phyloP scores from a whole-genome alignment of 176 grass and related monocot genomes.

The Zea luxurians region DNA sequence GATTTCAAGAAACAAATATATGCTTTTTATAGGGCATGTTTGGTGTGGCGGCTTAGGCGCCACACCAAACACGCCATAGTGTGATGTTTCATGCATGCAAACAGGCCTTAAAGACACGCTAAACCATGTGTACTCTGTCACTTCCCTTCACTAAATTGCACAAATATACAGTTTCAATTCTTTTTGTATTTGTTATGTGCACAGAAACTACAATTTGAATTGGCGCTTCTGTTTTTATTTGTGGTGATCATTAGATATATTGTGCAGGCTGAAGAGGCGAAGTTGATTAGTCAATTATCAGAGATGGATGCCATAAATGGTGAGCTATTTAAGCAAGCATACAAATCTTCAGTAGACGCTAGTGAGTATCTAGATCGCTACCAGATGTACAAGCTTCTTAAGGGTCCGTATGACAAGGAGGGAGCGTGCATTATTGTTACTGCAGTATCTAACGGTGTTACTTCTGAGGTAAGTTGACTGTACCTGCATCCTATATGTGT shows the following conservation, averaged over 20 bases:
- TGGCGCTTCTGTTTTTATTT: not conserved
- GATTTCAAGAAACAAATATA: not conserved
- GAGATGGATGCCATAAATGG: conserved; percentile 84
- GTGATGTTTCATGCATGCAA: not conserved
- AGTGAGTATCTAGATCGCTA: conserved; percentile 75
- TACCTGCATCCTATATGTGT: not conserved
- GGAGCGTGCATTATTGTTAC: conserved; percentile 77
- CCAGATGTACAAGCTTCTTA: conserved; percentile 78
- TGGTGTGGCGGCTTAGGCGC: too few relatives aligned
- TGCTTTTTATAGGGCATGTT: not conserved
- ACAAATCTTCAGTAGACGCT: conserved; percentile 68
- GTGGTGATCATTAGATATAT: conserved; percentile 18
- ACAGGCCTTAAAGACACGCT: not conserved
- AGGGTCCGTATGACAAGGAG: conserved; percentile 76
- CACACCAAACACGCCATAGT: too few relatives aligned
- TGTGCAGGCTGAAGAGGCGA: conserved; percentile 86
- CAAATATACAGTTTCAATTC: not conserved
- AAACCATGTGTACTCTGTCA: not conserved
- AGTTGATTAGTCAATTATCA: conserved; percentile 78
- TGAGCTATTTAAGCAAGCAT: conserved; percentile 85
- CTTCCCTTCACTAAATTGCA: not conserved
- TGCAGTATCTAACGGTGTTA: conserved; percentile 61
- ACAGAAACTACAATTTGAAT: not conserved
- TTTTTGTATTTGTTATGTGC: not conserved
- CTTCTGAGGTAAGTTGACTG: conserved; percentile 64